Base-by-base conservation (phyloP, 164 flowering plant species). In the Saururus chinensis region DNA sequence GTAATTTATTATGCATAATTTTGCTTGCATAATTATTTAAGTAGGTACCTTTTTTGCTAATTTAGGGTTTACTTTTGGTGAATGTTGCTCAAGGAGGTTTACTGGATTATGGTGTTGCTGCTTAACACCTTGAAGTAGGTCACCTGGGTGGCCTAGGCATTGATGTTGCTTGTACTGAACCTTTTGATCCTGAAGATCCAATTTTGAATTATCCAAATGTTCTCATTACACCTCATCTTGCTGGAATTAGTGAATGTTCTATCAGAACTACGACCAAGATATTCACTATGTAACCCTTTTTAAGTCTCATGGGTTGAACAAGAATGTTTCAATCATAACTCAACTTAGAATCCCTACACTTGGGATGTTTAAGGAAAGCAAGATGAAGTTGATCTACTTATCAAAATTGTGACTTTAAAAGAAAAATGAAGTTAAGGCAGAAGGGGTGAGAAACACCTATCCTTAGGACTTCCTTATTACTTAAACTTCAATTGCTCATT, bases 101-200 rank as follows among this genome's bases (percentile, higher is more conserved):
- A 45, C 63, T 88, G 62, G 89, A 89, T 71, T 84, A 92, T 66
- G 76, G 84, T 51, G 82, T 88, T 21, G 86, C 84, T 64, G 35
- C 40, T 30, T 48, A 64, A 62, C 40, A 73, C 75, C 96, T 92
- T 55, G 64, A 81, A 53, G 76, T 86, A 4, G 96, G 98, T 9
- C 96, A 89, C 67, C 72, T 89, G 70, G 96, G 98, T 45, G 98
- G 96, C 56, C 73, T 89, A 64, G 96, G 85, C 57, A 83, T 77
- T 59, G 98, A 92, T 71, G 98, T 92, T 64, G 86, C 98, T 54
- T 89, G 98, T 96, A 78, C 78, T n/a, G 98, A 92, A 72, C 98
- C 98, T 53, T 84, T 89, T 71, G 76, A 89, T 77, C 98, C 96
- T 11, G 76, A 84, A 54, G 96, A 89, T 75, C 80, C 81, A 52